These are phyloP conservation scores for Trichoderma harzianum DNA, from an alignment of 2,329 filamentous ascomycete species.

Conservation along the genomic window DNA sequence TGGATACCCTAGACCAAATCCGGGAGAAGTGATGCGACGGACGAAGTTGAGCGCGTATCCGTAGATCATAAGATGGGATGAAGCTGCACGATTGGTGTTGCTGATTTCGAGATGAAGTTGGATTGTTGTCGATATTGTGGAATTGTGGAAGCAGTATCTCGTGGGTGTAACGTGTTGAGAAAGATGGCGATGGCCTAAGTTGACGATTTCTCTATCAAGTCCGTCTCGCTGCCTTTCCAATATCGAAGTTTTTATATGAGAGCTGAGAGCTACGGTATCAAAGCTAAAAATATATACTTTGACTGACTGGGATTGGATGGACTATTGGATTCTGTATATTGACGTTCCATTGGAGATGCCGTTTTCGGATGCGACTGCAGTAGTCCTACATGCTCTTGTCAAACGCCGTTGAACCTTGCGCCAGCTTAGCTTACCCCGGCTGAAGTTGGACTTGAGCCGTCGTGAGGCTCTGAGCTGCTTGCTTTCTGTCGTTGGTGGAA, in stretches of 20 bases:
- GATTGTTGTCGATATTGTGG: background rate
- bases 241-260: background rate
- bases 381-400: background rate
- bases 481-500: background rate
- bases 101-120: background rate
- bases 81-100: background rate
- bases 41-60: background rate
- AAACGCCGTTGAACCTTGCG: background rate
- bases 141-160: background rate
- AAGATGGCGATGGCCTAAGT: background rate
- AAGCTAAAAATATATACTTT: background rate
- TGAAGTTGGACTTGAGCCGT: background rate
- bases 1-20: constrained; percentile 13
- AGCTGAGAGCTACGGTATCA: background rate
- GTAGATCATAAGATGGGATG: background rate
- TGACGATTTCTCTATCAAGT: background rate
- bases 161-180: background rate
- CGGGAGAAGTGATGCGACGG: background rate
- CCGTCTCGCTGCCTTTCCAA: background rate
- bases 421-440: background rate
- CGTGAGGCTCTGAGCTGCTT: background rate
- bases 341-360: background rate
- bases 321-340: background rate
- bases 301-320: background rate
- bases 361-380: background rate